Conservation (phyloP, 2,329 filamentous ascomycete species). For the Venturiaceae sp. region DNA sequence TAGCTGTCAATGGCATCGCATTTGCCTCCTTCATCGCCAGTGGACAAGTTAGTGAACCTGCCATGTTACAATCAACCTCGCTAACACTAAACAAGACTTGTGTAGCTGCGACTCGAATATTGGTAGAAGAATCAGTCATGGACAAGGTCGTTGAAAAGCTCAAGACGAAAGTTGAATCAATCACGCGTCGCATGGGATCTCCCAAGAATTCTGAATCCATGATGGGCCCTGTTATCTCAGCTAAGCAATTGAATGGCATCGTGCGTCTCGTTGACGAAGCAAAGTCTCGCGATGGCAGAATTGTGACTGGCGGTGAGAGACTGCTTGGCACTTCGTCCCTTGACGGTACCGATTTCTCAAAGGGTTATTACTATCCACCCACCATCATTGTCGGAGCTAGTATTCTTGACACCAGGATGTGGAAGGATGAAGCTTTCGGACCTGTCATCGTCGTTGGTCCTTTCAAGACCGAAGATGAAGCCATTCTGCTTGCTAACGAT, state of each 20-base stretch:
- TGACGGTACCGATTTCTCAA: slow-evolving; percentile 45
- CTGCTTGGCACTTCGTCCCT: slow-evolving; percentile 36
- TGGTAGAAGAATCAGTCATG: slow-evolving; percentile 38
- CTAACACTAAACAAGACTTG: slow-evolving; percentile 36
- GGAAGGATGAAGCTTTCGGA: slow-evolving; percentile 54
- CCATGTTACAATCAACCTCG: not conserved
- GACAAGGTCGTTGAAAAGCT: slow-evolving; percentile 27
- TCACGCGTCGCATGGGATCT: slow-evolving; percentile 45
- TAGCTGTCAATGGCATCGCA: slow-evolving; percentile 26
- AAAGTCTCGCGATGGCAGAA: slow-evolving; percentile 56
- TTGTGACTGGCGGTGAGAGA: slow-evolving; percentile 51
- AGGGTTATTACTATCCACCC: slow-evolving; percentile 55
- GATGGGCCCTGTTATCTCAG: slow-evolving; percentile 57
- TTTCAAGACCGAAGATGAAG: slow-evolving; percentile 49
- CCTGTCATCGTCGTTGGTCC: slow-evolving; percentile 50
- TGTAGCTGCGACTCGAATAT: slow-evolving; percentile 43
- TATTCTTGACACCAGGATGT: slow-evolving; percentile 41
- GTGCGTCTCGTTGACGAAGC: slow-evolving; percentile 25
- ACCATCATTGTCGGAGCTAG: slow-evolving; percentile 45
- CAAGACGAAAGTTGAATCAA: slow-evolving; percentile 37
- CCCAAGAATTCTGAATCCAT: slow-evolving; percentile 46
- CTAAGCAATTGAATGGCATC: slow-evolving; percentile 33
- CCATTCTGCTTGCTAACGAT: slow-evolving; percentile 44
- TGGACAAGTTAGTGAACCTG: slow-evolving; percentile 19
- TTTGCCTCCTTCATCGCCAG: slow-evolving; percentile 40